Evolutionary conservation across 176 grass and related monocot species (phyloP).

Genomic region (Avena eriantha): DNA sequence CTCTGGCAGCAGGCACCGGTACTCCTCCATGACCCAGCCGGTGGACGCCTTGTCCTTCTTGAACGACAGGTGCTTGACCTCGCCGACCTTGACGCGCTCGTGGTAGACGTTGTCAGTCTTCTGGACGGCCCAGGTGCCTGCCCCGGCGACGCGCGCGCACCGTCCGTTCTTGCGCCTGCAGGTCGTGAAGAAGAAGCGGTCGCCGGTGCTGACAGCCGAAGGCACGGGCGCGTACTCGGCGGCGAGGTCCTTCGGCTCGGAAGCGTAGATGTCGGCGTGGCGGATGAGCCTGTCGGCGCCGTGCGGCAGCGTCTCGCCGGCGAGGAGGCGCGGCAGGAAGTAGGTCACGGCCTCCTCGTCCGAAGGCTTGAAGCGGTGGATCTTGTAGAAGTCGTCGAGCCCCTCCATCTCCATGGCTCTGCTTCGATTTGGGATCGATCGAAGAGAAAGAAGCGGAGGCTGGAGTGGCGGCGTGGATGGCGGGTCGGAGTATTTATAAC

Average conservation of each 20-base stretch:
- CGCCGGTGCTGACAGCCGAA: not conserved
- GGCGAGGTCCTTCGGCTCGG: slow-evolving; percentile 3
- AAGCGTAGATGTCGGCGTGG: no score
- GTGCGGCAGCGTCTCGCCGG: not conserved
- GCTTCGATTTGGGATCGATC: not conserved
- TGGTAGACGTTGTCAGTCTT: not conserved
- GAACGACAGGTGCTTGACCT: not conserved
- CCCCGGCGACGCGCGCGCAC: not conserved
- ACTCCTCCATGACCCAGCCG: not conserved
- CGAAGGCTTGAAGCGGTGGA: not conserved
- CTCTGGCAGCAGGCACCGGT: not conserved
- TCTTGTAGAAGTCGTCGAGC: not conserved
- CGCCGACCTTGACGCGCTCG: not conserved
- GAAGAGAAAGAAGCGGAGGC: no score
- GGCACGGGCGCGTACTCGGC: not conserved
- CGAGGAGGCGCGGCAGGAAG: not conserved
- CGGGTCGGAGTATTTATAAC: no score
- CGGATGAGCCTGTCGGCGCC: no score
- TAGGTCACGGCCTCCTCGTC: not conserved
- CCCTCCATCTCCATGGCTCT: not conserved
- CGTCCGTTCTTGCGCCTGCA: not conserved
- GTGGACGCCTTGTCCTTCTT: not conserved
- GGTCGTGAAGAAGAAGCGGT: slow-evolving; percentile 8
- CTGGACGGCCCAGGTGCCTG: not conserved
- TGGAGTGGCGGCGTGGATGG: no score